Percentiles rank a stretch among this genome's conserved stretches.
phyloP scores from a whole-genome alignment of 2,329 filamentous ascomycete species.

The Alternaria arborescens region DNA sequence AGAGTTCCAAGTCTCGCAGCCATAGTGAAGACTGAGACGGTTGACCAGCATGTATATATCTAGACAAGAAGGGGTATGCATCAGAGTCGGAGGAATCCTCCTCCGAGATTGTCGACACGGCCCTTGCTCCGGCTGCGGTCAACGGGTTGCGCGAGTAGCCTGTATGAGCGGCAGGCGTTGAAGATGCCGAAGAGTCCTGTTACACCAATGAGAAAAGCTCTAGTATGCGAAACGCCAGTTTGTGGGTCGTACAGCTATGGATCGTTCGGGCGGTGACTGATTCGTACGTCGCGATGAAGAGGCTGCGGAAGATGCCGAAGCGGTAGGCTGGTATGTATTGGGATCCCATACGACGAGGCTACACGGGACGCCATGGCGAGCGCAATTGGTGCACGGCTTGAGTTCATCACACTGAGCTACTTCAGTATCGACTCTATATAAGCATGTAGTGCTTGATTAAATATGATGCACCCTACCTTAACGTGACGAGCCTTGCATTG shows the following conservation, averaged over 20 bases:
- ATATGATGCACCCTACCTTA: constrained; percentile 37
- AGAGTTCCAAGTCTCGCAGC: constrained; percentile 46
- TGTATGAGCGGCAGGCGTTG: constrained; percentile 26
- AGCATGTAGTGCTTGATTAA: constrained; percentile 10
- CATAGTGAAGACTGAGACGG: constrained; percentile 37
- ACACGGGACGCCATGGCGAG: constrained; percentile 49
- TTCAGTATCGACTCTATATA: constrained; percentile 18
- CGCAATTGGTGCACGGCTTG: constrained; percentile 50
- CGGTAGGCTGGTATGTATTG: constrained; percentile 22
- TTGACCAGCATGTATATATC: constrained; percentile 37
- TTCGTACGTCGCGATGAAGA: constrained; percentile 21
- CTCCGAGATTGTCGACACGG: constrained; percentile 25
- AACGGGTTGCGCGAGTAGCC: constrained; percentile 36
- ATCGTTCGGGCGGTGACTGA: constrained; percentile 20
- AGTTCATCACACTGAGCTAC: constrained; percentile 48
- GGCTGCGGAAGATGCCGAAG: constrained; percentile 23
- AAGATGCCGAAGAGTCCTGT: constrained; percentile 20
- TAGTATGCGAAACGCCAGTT: background rate
- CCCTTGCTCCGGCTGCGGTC: constrained; percentile 13
- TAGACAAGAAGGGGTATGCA: constrained; percentile 44
- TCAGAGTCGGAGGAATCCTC: constrained; percentile 41
- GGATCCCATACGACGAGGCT: constrained; percentile 43
- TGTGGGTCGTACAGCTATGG: constrained; percentile 27
- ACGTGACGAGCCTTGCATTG: constrained; percentile 51
- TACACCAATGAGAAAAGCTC: constrained; percentile 5